phyloP scores from a whole-genome alignment of 2,329 filamentous ascomycete genomes.

The Botrytis sinoallii region DNA sequence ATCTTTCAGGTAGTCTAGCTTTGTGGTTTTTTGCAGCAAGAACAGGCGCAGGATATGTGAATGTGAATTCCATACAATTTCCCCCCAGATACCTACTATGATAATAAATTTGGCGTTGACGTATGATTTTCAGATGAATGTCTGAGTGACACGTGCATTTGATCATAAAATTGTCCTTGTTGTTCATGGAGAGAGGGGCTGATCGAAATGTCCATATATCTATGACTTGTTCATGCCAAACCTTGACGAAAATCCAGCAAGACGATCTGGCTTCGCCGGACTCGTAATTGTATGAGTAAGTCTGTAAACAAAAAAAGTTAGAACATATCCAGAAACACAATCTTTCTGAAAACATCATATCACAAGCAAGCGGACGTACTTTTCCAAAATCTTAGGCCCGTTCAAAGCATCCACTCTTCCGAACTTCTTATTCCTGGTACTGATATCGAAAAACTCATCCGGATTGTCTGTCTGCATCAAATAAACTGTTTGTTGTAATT shows the following conservation, averaged over 20 bases:
- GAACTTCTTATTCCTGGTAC: constrained; percentile 87
- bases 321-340: not conserved
- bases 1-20: constrained; percentile 9
- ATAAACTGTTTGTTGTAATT: constrained; percentile 87
- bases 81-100: not conserved
- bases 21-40: constrained; percentile 8
- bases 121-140: not conserved
- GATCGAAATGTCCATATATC: constrained; percentile 29
- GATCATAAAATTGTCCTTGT: not conserved
- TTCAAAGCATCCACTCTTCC: constrained; percentile 88
- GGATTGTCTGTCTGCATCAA: constrained; percentile 84
- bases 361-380: constrained; percentile 52
- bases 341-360: not conserved
- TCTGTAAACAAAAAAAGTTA: constrained; percentile 33
- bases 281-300: constrained; percentile 62
- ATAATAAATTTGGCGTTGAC: not conserved
- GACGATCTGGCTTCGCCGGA: constrained; percentile 58
- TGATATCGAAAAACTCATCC: constrained; percentile 96
- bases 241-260: constrained; percentile 70
- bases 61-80: constrained; percentile 1
- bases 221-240: constrained; percentile 57
- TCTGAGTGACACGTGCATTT: not conserved
- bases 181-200: not conserved
- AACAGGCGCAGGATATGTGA: constrained; percentile 18
- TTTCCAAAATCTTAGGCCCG: constrained; percentile 85